A percentile compares a stretch with the other conserved stretches of the same genome.
phyloP scores from a whole-genome alignment of 2,329 filamentous ascomycete genomes.

The Penicillium sp. region DNA sequence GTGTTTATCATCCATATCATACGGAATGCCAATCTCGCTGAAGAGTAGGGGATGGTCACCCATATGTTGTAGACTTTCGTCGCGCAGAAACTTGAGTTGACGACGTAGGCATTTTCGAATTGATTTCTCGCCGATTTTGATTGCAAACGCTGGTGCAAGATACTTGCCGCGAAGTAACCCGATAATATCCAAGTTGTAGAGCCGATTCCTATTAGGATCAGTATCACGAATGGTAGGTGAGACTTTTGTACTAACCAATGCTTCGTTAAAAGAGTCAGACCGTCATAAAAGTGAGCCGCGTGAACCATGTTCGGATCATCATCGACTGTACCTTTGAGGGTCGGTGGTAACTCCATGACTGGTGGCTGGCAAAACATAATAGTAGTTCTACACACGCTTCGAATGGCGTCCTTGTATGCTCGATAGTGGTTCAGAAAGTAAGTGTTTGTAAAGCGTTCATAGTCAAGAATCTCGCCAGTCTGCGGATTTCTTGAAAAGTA shows the following conservation, averaged over 20 bases:
- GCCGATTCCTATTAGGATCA: conserved; percentile 64
- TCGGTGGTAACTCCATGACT: conserved; percentile 85
- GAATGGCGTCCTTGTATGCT: conserved; percentile 71
- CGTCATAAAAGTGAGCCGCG: conserved; percentile 94
- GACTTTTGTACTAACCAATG: conserved; percentile 64
- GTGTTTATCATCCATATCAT: conserved; percentile 96
- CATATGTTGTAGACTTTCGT: conserved; percentile 83
- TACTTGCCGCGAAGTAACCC: conserved; percentile 89
- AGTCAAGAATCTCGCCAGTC: conserved; percentile 72
- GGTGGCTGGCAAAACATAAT: conserved; percentile 91
- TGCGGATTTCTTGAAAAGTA: conserved; percentile 81
- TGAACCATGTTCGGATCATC: conserved; percentile 91
- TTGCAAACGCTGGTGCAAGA: conserved; percentile 80
- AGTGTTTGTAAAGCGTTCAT: conserved; percentile 82
- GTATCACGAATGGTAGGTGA: not conserved
- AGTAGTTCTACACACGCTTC: conserved; percentile 73
- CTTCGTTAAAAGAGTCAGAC: conserved; percentile 94
- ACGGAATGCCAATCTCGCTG: conserved; percentile 95
- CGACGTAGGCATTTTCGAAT: conserved; percentile 91
- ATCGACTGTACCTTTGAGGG: conserved; percentile 80
- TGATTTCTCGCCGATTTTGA: conserved; percentile 88
- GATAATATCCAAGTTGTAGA: conserved; percentile 95
- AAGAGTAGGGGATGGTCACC: conserved; percentile 85
- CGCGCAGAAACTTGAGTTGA: conserved; percentile 75
- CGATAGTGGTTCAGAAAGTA: conserved; percentile 89